Base-by-base conservation (phyloP, 2,329 filamentous ascomycete species). In the Pseudogymnoascus verrucosus region DNA sequence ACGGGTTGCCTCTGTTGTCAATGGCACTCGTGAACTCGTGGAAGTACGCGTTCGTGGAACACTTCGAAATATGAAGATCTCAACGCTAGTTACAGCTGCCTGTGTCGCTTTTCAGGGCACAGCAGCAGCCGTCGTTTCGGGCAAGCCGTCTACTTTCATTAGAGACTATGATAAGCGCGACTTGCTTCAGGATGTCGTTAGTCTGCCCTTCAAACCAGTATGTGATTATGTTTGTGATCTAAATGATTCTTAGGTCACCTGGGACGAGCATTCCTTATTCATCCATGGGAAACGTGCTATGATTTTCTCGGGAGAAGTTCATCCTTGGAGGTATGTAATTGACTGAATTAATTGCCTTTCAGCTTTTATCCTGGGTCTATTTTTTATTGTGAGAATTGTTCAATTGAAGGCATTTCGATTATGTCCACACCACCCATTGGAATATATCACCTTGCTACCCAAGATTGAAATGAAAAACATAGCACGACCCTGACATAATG, bases 261-360 rank as follows among this genome's bases (percentile, higher is more conserved):
- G 87, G 84, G 89, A 92, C 72, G 80, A 89, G 44, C 78, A 89
- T 67, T 89, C 89, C 0, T 76, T 93, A 3, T 88, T 87, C 67
- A 81, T 93, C 65, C 79, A 82, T 65, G 89, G 89, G 8, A 84
- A 91, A 70, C 82, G 89, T 8, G 77, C 89, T 51, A 84, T 90
- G 71, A 79, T 93, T 37, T 91, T 88, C 73, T 87, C 84, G 44
- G 89, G 86, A 40, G 89, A 93, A 71, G 82, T 91, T 2, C 89
- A 93, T 71, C 88, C 89, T 0, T 92, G 51, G 51, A 57, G 51
- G 51, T 57, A 57, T 34, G 51, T 57, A 57, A 34, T 57, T 34
- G 26, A 80, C 63, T 76, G 80, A 34, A 34, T 57, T 34, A 1
- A 19, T 31, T 57, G 47, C 11, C 51, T 5, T 57, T 34, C 3